phyloP scores from a whole-genome alignment of 768 basidiomycete genomes.

The Leccinum arenicola region DNA sequence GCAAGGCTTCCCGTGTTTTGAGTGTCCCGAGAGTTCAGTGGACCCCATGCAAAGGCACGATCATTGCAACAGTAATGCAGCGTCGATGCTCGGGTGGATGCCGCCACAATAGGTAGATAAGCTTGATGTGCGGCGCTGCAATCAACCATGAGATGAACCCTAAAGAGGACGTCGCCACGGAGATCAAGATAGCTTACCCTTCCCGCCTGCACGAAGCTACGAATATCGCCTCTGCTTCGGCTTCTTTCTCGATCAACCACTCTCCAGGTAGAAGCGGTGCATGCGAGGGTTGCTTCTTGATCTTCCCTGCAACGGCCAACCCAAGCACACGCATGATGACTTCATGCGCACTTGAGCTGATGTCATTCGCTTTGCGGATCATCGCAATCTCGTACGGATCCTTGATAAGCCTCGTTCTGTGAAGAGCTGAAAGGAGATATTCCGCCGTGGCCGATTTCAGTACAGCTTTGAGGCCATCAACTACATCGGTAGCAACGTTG shows the following conservation, averaged over 20 bases:
- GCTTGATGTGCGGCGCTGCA: slow-evolving; percentile 79
- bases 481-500: background rate
- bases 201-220: slow-evolving; percentile 85
- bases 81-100: slow-evolving; percentile 81
- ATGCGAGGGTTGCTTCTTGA: slow-evolving; percentile 39
- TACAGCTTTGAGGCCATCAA: slow-evolving; percentile 8
- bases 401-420: slow-evolving; percentile 78
- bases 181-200: slow-evolving; percentile 53
- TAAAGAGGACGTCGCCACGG: background rate
- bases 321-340: slow-evolving; percentile 90
- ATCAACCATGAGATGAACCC: background rate
- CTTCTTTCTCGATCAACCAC: slow-evolving; percentile 91
- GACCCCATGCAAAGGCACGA: slow-evolving; percentile 82
- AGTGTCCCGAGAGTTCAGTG: slow-evolving; percentile 54
- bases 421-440: slow-evolving; percentile 76
- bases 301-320: slow-evolving; percentile 57
- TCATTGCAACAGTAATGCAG: slow-evolving; percentile 96
- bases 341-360: slow-evolving; percentile 89
- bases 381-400: slow-evolving; percentile 66
- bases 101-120: slow-evolving; percentile 91
- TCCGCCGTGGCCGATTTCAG: slow-evolving; percentile 15
- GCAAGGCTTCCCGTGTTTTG: slow-evolving; percentile 49
- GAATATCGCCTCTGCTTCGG: slow-evolving; percentile 92
- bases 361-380: slow-evolving; percentile 78
- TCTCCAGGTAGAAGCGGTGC: slow-evolving; percentile 65